These are phyloP conservation scores for Tardiomyces depauwii DNA, from an alignment of 1,139 yeast genomes.

Conservation along the genomic window DNA sequence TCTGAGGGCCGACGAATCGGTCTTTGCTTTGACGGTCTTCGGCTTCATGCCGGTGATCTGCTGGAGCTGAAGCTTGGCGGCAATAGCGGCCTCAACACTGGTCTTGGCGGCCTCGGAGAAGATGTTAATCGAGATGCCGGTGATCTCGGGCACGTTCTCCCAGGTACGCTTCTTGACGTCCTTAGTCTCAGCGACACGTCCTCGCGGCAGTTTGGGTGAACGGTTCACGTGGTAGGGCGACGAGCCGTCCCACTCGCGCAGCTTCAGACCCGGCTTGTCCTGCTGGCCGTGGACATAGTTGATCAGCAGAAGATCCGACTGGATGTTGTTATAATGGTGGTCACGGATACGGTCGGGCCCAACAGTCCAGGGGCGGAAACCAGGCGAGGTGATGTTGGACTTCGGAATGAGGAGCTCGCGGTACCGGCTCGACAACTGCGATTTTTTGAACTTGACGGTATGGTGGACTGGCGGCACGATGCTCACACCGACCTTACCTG, in stretches of 20 bases:
- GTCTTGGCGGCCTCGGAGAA: slow-evolving; percentile 67
- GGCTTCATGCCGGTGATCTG: slow-evolving; percentile 92
- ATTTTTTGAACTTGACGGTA: slow-evolving; percentile 61
- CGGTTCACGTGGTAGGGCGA: slow-evolving; percentile 88
- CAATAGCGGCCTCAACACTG: slow-evolving; percentile 62
- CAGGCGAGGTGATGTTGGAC: slow-evolving; percentile 41
- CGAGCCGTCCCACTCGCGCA: slow-evolving; percentile 76
- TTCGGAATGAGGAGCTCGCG: slow-evolving; percentile 55
- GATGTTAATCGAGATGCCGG: slow-evolving; percentile 58
- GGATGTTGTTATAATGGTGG: slow-evolving; percentile 61
- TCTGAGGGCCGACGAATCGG: slow-evolving; percentile 81
- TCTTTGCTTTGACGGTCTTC: slow-evolving; percentile 55
- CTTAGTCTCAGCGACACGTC: slow-evolving; percentile 50
- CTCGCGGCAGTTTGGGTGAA: slow-evolving; percentile 37
- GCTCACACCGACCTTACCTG: slow-evolving; percentile 28
- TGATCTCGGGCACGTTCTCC: slow-evolving; percentile 61
- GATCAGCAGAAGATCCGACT: slow-evolving; percentile 67
- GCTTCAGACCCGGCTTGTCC: slow-evolving; percentile 50
- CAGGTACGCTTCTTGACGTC: slow-evolving; percentile 56
- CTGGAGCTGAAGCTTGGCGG: slow-evolving; percentile 73
- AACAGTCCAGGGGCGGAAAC: slow-evolving; percentile 59
- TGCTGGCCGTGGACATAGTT: slow-evolving; percentile 53
- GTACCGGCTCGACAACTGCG: slow-evolving; percentile 45
- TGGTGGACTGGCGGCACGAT: slow-evolving; percentile 90
- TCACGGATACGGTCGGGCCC: slow-evolving; percentile 74